Evolutionary conservation across 2,329 filamentous ascomycete genomes (phyloP), one percentile per base, ranked within the genome.

Genomic region (Alternaria ethzedia): DNA sequence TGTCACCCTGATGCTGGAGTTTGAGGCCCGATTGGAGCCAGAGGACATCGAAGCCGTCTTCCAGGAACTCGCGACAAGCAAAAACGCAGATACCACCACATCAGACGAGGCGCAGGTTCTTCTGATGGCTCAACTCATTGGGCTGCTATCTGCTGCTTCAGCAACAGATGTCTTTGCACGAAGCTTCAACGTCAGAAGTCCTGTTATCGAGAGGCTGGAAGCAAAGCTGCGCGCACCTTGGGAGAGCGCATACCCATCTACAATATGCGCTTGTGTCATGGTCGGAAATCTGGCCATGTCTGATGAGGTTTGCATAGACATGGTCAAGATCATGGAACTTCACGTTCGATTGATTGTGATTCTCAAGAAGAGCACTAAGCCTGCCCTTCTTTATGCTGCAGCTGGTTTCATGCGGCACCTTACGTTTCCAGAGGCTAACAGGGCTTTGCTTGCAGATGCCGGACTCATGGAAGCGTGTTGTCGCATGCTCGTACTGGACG

Each of bases 261-360:
- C 70, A 2, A 75, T 79, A 36, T 79, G 74, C 46, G 71, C 73
- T 30, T 80, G 77, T 56, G 74, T 80, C 43, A 76, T 79, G 49
- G 73, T 81, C n/a, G 79, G 78, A 5, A 81, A 81, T 46, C 59
- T 80, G 26, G 78, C 78, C 6, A 78, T 78, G 57, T 77, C 77
- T 3, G 78, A 81, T 46, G 61, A 74, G 52, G 68, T 72, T 3
- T 79, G 73, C 54, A 75, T 74, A 15, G 64, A 75, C 15, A 78
- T 81, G 75, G 78, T 80, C 36, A 69, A 76, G 57, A 73, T 75
- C 10, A 70, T 74, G 69, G 65, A 70, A 20, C 50, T 79, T 23
- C 77, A 80, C 57, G 25, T 73, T 25, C 67, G 73, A 10, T 63
- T 79, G n/a, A 69, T 74, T 43, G 50, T 57, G 3, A 74, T 80